phyloP scores from a whole-genome alignment of 345 rosid genomes.

The Aegle marmelos region DNA sequence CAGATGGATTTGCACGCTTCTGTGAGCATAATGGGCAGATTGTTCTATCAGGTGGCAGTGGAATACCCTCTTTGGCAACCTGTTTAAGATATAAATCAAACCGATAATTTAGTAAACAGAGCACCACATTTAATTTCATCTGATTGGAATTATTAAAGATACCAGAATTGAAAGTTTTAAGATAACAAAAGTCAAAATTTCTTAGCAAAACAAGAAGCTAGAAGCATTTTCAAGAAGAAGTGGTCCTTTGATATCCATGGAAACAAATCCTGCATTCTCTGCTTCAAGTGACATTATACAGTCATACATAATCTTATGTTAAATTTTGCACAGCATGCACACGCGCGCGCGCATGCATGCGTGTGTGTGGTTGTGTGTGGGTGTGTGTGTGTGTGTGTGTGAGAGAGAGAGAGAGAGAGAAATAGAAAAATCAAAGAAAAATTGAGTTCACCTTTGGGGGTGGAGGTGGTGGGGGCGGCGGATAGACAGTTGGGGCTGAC shows the following conservation, averaged over 20 bases:
- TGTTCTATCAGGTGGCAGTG: conserved; percentile 67
- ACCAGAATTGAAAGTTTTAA: neutral
- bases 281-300: neutral
- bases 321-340: neutral
- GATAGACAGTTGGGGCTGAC: conserved; percentile 96
- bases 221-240: neutral
- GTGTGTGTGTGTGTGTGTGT: neutral
- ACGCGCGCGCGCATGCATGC: neutral
- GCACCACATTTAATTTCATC: neutral
- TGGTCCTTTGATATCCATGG: neutral
- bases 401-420: neutral
- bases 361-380: neutral
- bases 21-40: conserved; percentile 90
- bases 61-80: conserved; percentile 89
- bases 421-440: neutral
- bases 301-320: neutral
- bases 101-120: neutral
- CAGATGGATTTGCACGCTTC: conserved; percentile 94
- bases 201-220: neutral
- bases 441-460: conserved; percentile 62
- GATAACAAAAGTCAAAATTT: neutral
- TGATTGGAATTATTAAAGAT: neutral
- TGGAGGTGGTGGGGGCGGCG: conserved; percentile 98
- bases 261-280: neutral
- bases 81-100: conserved; percentile 24